Evolutionary conservation across 805 yeast species (phyloP), one percentile per base, ranked within the genome.

Genomic region (Myxozyma geophila): DNA sequence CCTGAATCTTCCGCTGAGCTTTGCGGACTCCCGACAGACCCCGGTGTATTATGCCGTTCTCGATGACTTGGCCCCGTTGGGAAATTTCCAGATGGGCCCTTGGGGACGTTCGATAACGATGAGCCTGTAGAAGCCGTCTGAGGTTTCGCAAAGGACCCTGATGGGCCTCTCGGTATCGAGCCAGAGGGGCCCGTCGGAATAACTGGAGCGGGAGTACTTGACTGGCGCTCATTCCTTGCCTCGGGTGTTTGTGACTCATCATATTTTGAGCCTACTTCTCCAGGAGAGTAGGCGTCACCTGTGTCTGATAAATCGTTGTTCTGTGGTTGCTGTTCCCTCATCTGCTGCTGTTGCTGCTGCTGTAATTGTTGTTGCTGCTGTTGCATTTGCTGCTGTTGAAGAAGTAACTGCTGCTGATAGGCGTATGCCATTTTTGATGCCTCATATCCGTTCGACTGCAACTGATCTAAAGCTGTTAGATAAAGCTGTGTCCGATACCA

Each of bases 401-500:
- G 46, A 6, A 36, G 49, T 37, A 56, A 17, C 19, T 50, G 60
- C 55, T 57, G 60, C 28, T 48, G 54, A 39, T 41, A 48, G 13
- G 52, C 56, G 35, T 41, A 51, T 10, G 61, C 55, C 50, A 33
- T 35, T 2, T 51, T 36, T 12, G 54, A 51, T 15, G 61, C 56
- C 17, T 50, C 41, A n/a, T 36, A 35, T 9, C 47, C 60, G n/a
- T 56, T 37, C 28, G 61, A 28, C 44, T 59, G 67, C 10, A 59
- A 19, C 47, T 44, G 46, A 13, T 52, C 56, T 50, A 57, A n/a
- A 21, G 64, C 59, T n/a, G 21, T 50, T 19, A 57, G 19, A 67
- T 78, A 78, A 17, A 73, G 70, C 70, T 76, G 80, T 79, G 77
- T 76, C 47, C 76, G 74, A 70, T 76, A 78, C 73, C 77, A 77